Conservation (phyloP, 225 moss, liverwort and hornwort genomes). For the Physcomitrium patens region DNA sequence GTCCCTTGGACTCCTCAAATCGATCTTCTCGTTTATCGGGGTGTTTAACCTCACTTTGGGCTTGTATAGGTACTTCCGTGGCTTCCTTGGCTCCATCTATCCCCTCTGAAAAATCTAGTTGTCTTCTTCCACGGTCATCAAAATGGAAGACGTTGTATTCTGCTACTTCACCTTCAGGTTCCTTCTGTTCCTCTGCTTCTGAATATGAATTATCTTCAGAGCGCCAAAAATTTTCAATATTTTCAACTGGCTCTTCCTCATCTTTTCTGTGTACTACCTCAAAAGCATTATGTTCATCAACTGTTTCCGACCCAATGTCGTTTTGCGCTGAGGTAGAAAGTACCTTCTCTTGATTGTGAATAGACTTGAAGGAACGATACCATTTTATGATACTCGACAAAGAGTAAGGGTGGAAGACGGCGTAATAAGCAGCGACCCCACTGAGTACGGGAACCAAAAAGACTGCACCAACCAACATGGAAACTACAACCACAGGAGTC, state of each 20-base stretch:
- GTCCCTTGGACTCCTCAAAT: background rate
- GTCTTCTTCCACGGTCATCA: slow-evolving; percentile 1
- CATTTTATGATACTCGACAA: slow-evolving; percentile 13
- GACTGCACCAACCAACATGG: slow-evolving; percentile 15
- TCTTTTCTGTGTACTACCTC: too few relatives aligned
- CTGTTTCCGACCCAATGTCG: too few relatives aligned
- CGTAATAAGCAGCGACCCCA: slow-evolving; percentile 28
- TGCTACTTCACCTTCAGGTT: background rate
- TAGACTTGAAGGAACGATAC: slow-evolving; percentile 8
- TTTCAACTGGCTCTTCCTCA: too few relatives aligned
- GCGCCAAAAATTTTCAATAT: background rate
- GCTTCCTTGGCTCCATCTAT: too few relatives aligned
- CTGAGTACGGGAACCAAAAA: slow-evolving; percentile 28
- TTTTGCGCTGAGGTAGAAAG: too few relatives aligned
- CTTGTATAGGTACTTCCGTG: too few relatives aligned
- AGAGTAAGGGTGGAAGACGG: slow-evolving; percentile 15
- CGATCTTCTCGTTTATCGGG: too few relatives aligned
- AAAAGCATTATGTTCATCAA: too few relatives aligned
- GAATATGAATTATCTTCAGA: background rate
- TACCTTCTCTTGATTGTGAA: background rate
- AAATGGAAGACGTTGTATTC: slow-evolving; percentile 5
- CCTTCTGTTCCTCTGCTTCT: background rate
- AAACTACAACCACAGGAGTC: slow-evolving; percentile 19
- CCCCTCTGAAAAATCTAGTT: background rate
- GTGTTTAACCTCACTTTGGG: too few relatives aligned